Evolutionary conservation across 805 yeast genomes (phyloP).

Genomic region (Candida tallmaniae): DNA sequence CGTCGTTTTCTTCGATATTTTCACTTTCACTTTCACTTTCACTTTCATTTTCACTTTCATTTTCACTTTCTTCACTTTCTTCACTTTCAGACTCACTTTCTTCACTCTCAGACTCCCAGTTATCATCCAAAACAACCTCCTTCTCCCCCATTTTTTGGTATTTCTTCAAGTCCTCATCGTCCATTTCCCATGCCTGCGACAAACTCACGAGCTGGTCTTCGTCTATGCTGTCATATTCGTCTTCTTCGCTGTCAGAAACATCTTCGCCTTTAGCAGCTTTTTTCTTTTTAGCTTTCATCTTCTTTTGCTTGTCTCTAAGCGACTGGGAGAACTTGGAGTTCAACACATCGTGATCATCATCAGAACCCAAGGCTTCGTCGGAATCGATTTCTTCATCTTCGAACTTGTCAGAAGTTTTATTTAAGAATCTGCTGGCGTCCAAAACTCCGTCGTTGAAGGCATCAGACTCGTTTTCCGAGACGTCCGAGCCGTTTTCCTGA

Average conservation of each 20-base stretch:
- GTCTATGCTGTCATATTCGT: slow-evolving; percentile 69
- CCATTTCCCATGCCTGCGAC: slow-evolving; percentile 88
- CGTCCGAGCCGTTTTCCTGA: slow-evolving; percentile 21
- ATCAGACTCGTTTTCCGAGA: slow-evolving; percentile 11
- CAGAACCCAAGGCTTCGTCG: slow-evolving; percentile 86
- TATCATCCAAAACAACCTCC: slow-evolving; percentile 25
- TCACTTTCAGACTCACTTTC: slow-evolving; percentile 16
- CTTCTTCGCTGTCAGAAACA: slow-evolving; percentile 41
- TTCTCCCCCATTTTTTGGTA: slow-evolving; percentile 9
- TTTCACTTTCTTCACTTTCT: slow-evolving; percentile 3
- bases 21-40: slow-evolving; percentile 18
- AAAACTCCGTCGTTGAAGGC: slow-evolving; percentile 30
- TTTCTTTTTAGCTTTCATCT: slow-evolving; percentile 26
- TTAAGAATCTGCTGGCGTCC: slow-evolving; percentile 36
- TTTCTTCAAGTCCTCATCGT: slow-evolving; percentile 46
- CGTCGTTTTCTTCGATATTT: slow-evolving; percentile 46
- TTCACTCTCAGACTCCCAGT: slow-evolving; percentile 24
- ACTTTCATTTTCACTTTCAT: too few relatives aligned
- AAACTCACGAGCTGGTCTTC: slow-evolving; percentile 70
- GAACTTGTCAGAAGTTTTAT: slow-evolving; percentile 26
- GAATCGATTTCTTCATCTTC: slow-evolving; percentile 73
- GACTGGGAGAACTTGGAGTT: slow-evolving; percentile 68
- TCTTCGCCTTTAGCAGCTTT: slow-evolving; percentile 22
- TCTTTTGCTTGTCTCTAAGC: slow-evolving; percentile 51
- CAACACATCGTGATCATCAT: slow-evolving; percentile 60